phyloP scores from a whole-genome alignment of 1,284 basidiomycete genomes.

The Inonotus obliquus region DNA sequence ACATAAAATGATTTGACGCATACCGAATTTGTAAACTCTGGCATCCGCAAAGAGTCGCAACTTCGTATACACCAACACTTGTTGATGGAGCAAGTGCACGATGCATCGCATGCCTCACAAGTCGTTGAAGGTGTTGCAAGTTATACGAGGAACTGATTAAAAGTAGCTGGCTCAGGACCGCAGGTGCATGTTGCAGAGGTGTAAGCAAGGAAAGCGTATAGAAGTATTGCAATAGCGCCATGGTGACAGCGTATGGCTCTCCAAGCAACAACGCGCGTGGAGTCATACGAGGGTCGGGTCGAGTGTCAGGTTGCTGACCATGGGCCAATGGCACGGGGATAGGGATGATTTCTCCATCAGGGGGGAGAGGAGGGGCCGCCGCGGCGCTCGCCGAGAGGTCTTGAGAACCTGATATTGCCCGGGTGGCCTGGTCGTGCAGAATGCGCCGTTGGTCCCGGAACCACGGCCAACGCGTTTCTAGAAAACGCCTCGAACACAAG shows the following conservation, averaged over 20 bases:
- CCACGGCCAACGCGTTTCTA: slow-evolving; percentile 93
- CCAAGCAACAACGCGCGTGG: slow-evolving; percentile 78
- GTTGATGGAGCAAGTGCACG: slow-evolving; percentile 76
- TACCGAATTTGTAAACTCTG: slow-evolving; percentile 84
- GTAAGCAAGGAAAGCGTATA: slow-evolving; percentile 85
- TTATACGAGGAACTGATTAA: slow-evolving; percentile 83
- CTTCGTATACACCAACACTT: slow-evolving; percentile 89
- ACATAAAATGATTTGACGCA: slow-evolving; percentile 10
- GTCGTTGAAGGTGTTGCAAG: slow-evolving; percentile 66
- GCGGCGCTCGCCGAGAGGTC: slow-evolving; percentile 45
- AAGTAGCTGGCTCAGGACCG: slow-evolving; percentile 83
- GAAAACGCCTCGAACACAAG: slow-evolving; percentile 72
- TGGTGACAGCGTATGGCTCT: slow-evolving; percentile 84
- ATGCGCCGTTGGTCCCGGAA: slow-evolving; percentile 69
- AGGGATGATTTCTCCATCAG: slow-evolving; percentile 31
- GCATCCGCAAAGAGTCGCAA: slow-evolving; percentile 86
- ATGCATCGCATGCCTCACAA: slow-evolving; percentile 92
- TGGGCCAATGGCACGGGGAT: slow-evolving; percentile 22
- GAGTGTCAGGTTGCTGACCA: slow-evolving; percentile 34
- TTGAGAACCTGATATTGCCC: slow-evolving; percentile 40
- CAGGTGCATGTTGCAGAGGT: slow-evolving; percentile 84
- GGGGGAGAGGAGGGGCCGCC: slow-evolving; percentile 43
- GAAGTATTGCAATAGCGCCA: slow-evolving; percentile 90
- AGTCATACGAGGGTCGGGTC: slow-evolving; percentile 70
- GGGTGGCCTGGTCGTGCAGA: slow-evolving; percentile 52